Base-by-base conservation (phyloP, 1,284 basidiomycete genomes). In the Pyrrhoderma noxium region DNA sequence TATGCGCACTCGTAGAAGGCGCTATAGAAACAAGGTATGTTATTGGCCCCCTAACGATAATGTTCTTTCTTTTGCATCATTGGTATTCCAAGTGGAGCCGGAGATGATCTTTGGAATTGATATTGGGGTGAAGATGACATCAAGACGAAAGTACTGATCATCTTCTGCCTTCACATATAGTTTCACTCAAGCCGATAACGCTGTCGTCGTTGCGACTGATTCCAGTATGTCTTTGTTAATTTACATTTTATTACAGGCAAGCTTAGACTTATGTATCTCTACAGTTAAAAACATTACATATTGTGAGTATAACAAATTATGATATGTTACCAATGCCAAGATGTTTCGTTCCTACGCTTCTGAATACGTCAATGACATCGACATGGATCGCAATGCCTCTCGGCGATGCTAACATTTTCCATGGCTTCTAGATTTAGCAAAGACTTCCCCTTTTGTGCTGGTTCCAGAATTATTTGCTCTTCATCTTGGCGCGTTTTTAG, bases 241-340 rank as follows among this genome's bases (percentile, higher is more conserved):
- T n/a, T 49, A 14, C 35, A 39, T 38, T 1, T 34, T 14, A 5
- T 25, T 31, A 18, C 34, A 16, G 16, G 8, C 47, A 48, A 18
- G 48, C 39, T n/a, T 34, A 51, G 13, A 21, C 11, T n/a, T 43
- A 45, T 42, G n/a, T 36, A 19, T 16, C 23, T 34, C 2, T 58
- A 39, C 62, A 87, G 88, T 94, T 67, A 96, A 96, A 73, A 95
- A 96, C 69, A 95, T 94, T 50, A 85, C 83, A 18, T 90, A 96
- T 62, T 88, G 89, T 89, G 37, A 55, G 58, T 62, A 44, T 60
- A 57, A 34, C 58, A 59, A 52, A 56, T 54, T 34, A 54, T 58
- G 43, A 1, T 14, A 34, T 18, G 3, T 14, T 43, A n/a, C 19
- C 21, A 27, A 14, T 35, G 8, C 23, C 27, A 9, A 19, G 14